Conservation (phyloP, 2,329 filamentous ascomycete species). For the Colletotrichum melonis region DNA sequence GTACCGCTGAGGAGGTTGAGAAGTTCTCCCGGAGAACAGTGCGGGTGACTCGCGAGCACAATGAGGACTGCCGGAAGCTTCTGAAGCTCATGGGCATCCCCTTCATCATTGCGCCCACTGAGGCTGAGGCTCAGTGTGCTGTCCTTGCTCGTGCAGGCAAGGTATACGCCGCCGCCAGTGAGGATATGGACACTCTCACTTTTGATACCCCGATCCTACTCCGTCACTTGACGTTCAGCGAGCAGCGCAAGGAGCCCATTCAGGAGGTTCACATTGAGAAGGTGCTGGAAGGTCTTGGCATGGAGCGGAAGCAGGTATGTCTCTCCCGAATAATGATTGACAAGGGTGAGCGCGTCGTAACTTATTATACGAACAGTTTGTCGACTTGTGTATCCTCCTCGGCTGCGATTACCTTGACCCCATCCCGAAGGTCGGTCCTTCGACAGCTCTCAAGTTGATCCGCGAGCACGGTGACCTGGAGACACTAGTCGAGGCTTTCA, state of each 20-base stretch:
- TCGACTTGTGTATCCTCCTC: slow-evolving; percentile 96
- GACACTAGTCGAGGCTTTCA: slow-evolving; percentile 83
- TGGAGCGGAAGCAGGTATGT: slow-evolving; percentile 84
- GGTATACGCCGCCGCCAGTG: slow-evolving; percentile 95
- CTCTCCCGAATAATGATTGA: not conserved
- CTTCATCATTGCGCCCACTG: slow-evolving; percentile 93
- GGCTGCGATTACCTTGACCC: slow-evolving; percentile 98
- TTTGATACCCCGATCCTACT: slow-evolving; percentile 93
- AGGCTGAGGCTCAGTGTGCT: slow-evolving; percentile 97
- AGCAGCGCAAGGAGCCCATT: slow-evolving; percentile 97
- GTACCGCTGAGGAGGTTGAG: slow-evolving; percentile 96
- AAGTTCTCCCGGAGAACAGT: slow-evolving; percentile 96
- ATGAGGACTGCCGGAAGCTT: slow-evolving; percentile 90
- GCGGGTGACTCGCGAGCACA: slow-evolving; percentile 95
- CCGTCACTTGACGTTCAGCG: slow-evolving; percentile 94
- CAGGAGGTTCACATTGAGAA: slow-evolving; percentile 92
- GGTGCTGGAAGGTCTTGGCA: slow-evolving; percentile 85
- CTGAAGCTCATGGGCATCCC: slow-evolving; percentile 97
- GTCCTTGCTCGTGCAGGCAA: slow-evolving; percentile 90
- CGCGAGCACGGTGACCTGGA: slow-evolving; percentile 91
- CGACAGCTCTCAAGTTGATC: slow-evolving; percentile 92
- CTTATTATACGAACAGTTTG: slow-evolving; percentile 71
- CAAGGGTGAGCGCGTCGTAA: not conserved
- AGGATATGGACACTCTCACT: slow-evolving; percentile 99
- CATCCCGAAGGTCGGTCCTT: slow-evolving; percentile 92